Evolutionary conservation across 2,329 filamentous ascomycete species (phyloP).

Genomic region (Alternaria brassicicola): DNA sequence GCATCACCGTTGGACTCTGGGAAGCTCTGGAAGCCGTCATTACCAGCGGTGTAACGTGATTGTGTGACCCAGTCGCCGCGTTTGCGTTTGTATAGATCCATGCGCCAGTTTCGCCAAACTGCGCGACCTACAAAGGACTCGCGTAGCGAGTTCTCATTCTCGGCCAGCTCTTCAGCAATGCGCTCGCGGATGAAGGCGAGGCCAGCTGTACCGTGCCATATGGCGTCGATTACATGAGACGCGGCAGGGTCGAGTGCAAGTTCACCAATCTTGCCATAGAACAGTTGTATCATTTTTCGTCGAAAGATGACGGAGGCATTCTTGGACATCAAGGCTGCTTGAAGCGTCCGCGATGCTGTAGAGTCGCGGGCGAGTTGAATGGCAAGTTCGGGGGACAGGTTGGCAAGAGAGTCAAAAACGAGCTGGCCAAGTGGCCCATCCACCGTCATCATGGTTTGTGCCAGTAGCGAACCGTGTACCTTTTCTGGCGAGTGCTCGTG

Average conservation of each 20-base stretch:
- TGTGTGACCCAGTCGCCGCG: slow-evolving; percentile 68
- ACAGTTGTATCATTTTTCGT: slow-evolving; percentile 67
- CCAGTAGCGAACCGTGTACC: slow-evolving; percentile 82
- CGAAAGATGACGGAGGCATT: slow-evolving; percentile 63
- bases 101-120: slow-evolving; percentile 76
- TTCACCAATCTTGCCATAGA: slow-evolving; percentile 65
- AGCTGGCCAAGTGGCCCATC: slow-evolving; percentile 71
- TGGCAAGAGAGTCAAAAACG: slow-evolving; percentile 66
- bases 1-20: slow-evolving; percentile 49
- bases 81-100: slow-evolving; percentile 71
- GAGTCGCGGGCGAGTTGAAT: slow-evolving; percentile 70
- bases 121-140: slow-evolving; percentile 69
- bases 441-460: slow-evolving; percentile 77
- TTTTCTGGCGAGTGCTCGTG: slow-evolving; percentile 56
- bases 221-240: slow-evolving; percentile 70
- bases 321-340: slow-evolving; percentile 64
- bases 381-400: slow-evolving; percentile 57
- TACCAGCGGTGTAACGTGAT: slow-evolving; percentile 60
- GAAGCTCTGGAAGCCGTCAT: slow-evolving; percentile 58
- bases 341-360: slow-evolving; percentile 65
- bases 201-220: slow-evolving; percentile 68
- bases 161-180: slow-evolving; percentile 66
- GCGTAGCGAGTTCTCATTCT: slow-evolving; percentile 65
- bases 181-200: slow-evolving; percentile 71
- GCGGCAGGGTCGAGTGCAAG: slow-evolving; percentile 67